A percentile compares a stretch with the other conserved stretches of the same genome.
These are phyloP conservation scores for Dendrocalamus sinicus DNA, from an alignment of 176 grass and related monocot genomes.

Conservation along the genomic window DNA sequence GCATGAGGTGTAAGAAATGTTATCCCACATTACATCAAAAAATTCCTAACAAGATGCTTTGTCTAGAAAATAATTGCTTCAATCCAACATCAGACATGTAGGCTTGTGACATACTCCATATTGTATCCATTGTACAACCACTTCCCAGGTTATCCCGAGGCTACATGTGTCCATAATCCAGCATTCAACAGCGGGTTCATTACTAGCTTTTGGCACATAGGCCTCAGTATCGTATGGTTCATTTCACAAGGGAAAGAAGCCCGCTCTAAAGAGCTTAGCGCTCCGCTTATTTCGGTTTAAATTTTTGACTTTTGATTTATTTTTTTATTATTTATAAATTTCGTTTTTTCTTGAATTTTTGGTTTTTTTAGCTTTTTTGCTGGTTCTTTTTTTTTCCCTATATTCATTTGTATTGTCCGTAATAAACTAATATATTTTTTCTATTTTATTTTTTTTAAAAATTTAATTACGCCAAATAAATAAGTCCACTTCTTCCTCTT, in stretches of 20 bases:
- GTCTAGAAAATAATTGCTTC: constrained; percentile 1
- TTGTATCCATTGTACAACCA: constrained; percentile 8
- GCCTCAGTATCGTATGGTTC: constrained; percentile 32
- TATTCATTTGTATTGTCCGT: no score
- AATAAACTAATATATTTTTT: no score
- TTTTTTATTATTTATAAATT: no score
- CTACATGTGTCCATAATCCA: not conserved
- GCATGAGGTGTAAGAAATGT: constrained; percentile 16
- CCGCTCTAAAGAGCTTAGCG: not conserved
- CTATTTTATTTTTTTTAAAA: no score
- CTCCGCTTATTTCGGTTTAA: no score
- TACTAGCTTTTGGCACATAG: not conserved
- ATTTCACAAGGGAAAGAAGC: constrained; percentile 8
- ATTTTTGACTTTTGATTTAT: no score
- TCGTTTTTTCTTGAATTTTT: no score
- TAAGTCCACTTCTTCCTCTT: no score
- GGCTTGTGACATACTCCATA: constrained; percentile 6
- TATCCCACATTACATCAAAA: not conserved
- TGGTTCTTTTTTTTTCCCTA: no score
- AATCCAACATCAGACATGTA: constrained; percentile 17
- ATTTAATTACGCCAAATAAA: no score
- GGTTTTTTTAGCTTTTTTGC: no score
- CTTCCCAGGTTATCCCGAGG: constrained; percentile 11
- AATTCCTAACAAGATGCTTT: not conserved
- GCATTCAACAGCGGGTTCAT: not conserved